phyloP scores from a whole-genome alignment of 441 rosid species.

The Pelargonium australe region DNA sequence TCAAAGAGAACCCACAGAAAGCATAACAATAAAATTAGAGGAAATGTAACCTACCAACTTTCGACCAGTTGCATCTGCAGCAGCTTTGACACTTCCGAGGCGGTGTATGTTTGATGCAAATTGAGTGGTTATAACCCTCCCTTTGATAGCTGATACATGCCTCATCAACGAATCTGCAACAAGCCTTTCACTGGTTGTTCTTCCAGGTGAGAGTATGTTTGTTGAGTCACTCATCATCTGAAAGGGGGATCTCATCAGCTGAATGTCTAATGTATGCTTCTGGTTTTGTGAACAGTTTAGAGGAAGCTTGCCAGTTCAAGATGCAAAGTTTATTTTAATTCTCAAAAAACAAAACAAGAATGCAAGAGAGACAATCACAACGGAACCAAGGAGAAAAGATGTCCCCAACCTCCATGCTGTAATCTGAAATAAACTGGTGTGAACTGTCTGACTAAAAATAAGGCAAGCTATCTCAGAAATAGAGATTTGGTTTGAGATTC shows the following conservation, averaged over 20 bases:
- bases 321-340: background rate
- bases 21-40: background rate
- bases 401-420: background rate
- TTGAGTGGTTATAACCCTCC: slow-evolving; percentile 92
- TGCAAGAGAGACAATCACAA: slow-evolving; percentile 1
- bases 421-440: background rate
- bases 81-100: slow-evolving; percentile 94
- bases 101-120: slow-evolving; percentile 96
- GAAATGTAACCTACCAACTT: slow-evolving; percentile 52
- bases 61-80: slow-evolving; percentile 88
- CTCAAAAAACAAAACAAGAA: background rate
- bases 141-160: slow-evolving; percentile 69
- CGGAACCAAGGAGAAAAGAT: slow-evolving; percentile 7
- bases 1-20: background rate
- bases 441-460: background rate
- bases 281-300: background rate
- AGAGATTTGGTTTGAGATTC: background rate
- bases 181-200: slow-evolving; percentile 76
- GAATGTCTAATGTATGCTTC: slow-evolving; percentile 9
- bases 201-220: slow-evolving; percentile 86
- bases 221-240: slow-evolving; percentile 99
- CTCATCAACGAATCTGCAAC: slow-evolving; percentile 74
- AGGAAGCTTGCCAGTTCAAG: background rate
- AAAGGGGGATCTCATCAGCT: slow-evolving; percentile 16
- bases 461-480: background rate